Percentiles rank a stretch among this genome's conserved stretches.
These are phyloP conservation scores for Fusarium palustre DNA, from an alignment of 2,329 filamentous ascomycete species.

Conservation along the genomic window DNA sequence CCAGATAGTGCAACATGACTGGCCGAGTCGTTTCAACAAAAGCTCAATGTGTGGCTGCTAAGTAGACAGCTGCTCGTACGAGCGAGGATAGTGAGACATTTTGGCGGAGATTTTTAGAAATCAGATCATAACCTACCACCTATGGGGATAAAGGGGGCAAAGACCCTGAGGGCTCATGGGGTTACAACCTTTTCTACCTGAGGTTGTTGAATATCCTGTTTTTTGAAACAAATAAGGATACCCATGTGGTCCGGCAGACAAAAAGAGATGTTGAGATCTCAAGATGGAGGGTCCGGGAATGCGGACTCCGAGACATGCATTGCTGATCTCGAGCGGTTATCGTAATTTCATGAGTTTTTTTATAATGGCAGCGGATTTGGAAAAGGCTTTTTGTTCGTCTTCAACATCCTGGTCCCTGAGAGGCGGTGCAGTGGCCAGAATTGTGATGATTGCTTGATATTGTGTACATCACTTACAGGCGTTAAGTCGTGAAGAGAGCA, in stretches of 20 bases:
- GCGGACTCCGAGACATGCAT: constrained; percentile 36
- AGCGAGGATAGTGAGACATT: constrained; percentile 35
- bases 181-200: constrained; percentile 11
- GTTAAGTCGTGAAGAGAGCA: constrained; percentile 17
- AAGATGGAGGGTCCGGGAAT: constrained; percentile 36
- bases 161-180: constrained; percentile 14
- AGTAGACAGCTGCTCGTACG: constrained; percentile 13
- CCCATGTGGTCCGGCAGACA: constrained; percentile 1
- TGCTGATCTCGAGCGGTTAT: constrained; percentile 31
- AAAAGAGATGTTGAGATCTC: constrained; percentile 20
- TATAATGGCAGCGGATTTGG: not conserved
- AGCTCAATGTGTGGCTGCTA: constrained; percentile 33
- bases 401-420: not conserved
- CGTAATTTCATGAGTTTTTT: constrained; percentile 10
- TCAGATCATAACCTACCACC: constrained; percentile 10
- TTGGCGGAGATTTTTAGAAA: constrained; percentile 13
- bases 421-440: not conserved
- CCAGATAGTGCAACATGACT: constrained; percentile 26
- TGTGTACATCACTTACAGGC: constrained; percentile 5
- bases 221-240: constrained; percentile 14
- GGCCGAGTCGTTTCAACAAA: constrained; percentile 10
- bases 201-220: constrained; percentile 26
- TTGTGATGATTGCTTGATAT: not conserved
- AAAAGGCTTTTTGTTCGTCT: not conserved
- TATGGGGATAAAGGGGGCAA: constrained; percentile 11